phyloP scores from a whole-genome alignment of 73 alveolate species.

The Paramecium octaurelia region DNA sequence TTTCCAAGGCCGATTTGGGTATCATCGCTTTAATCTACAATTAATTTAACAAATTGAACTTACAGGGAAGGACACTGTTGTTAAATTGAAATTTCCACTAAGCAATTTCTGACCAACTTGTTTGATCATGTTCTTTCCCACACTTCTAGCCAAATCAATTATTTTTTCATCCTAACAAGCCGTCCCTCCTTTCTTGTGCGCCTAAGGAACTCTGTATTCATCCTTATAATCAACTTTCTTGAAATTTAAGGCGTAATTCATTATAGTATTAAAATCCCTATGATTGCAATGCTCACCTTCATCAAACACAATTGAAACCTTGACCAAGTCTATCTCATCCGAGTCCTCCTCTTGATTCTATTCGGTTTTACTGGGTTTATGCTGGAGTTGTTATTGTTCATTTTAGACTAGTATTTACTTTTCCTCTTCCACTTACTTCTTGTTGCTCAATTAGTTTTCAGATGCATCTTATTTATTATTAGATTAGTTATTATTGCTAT shows the following conservation, averaged over 20 bases:
- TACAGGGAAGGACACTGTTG: slow-evolving; percentile 74
- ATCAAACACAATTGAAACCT: slow-evolving; percentile 17
- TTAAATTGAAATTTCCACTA: slow-evolving; percentile 75
- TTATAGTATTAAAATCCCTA: background rate
- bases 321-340: slow-evolving; percentile 8
- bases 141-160: slow-evolving; percentile 59
- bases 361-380: background rate
- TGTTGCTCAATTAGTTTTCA: background rate
- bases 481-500: background rate
- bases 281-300: background rate
- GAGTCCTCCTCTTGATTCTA: background rate
- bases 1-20: slow-evolving; percentile 58
- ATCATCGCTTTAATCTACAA: slow-evolving; percentile 61
- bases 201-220: slow-evolving; percentile 68
- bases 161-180: slow-evolving; percentile 60
- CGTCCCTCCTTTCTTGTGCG: slow-evolving; percentile 77
- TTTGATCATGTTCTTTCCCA: slow-evolving; percentile 70
- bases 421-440: background rate
- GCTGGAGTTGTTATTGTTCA: background rate
- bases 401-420: background rate
- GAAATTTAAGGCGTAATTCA: background rate
- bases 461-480: background rate
- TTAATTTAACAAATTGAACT: background rate
- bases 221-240: slow-evolving; percentile 52
- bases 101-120: slow-evolving; percentile 68